Evolutionary conservation across 2,329 filamentous ascomycete species (phyloP), one percentile per base, ranked within the genome.

Genomic region (Knufia fluminis): DNA sequence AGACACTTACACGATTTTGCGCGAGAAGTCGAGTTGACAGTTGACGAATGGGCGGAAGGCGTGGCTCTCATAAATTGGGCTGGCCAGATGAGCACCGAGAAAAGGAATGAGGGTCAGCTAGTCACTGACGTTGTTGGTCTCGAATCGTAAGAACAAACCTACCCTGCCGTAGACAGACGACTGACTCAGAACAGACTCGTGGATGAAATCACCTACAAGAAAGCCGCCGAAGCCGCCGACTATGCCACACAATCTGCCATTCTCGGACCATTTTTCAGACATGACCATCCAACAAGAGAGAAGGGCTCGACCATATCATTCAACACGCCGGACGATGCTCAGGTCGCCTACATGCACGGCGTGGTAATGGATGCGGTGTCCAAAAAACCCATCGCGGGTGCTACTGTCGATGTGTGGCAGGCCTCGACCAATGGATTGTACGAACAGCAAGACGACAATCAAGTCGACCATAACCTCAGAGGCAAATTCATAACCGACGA

Each of bases 241-340:
- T 72, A 71, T 1, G 73, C 80, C 9, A 92, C 86, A 3, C 78
- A 85, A 1, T 85, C 85, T 3, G 81, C 87, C 35, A 88, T 94
- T 56, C 76, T 94, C 0, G 88, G 88, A 0, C 88, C 88, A 1
- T 94, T 94, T 70, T 94, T 86, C 78, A 77, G 86, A 4, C 75
- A 79, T 38, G 76, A 89, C 57, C 80, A 86, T 0, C 86, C 87
- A 3, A 68, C 76, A 51, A 76, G 82, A 41, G 68, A 79, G n/a
- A 85, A 85, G 61, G 87, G 85, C 44, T 77, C 74, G 40, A 81
- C 72, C 59, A 86, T 92, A 54, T 68, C 74, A 54, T 72, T 70
- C 54, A 75, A 76, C 4, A 63, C 61, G 23, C 67, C 72, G 3
- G 59, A 69, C 2, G 68, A 73, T 50, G 76, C 71, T 22, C 68